These are phyloP conservation scores for Ricinus communis DNA, from an alignment of 345 rosid genomes.

Conservation along the genomic window DNA sequence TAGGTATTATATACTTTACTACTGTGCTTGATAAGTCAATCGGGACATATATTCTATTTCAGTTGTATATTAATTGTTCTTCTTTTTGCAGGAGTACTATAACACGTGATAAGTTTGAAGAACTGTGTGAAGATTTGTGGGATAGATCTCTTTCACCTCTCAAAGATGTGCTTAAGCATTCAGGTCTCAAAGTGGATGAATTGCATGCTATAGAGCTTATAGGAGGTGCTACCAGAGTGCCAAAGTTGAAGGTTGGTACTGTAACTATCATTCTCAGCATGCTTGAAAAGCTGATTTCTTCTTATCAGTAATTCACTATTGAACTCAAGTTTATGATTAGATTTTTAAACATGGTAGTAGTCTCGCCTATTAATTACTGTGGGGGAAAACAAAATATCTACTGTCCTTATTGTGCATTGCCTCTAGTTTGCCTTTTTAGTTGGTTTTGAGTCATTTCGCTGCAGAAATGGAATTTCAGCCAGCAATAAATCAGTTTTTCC, in stretches of 20 bases:
- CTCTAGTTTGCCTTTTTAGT: background rate
- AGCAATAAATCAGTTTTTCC: too few relatives aligned
- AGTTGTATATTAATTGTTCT: too few relatives aligned
- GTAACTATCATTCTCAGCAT: background rate
- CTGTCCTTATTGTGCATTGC: background rate
- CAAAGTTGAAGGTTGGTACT: slow-evolving; percentile 88
- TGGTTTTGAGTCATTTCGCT: too few relatives aligned
- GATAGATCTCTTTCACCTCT: slow-evolving; percentile 79
- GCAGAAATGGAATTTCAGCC: too few relatives aligned
- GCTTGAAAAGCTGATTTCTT: background rate
- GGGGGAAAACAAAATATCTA: background rate
- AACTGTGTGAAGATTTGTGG: slow-evolving; percentile 93
- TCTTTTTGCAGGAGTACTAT: slow-evolving; percentile 76
- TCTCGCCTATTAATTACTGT: background rate
- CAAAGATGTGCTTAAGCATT: slow-evolving; percentile 70
- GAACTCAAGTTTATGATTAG: background rate
- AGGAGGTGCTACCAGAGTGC: slow-evolving; percentile 99
- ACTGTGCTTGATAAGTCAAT: background rate
- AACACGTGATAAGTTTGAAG: slow-evolving; percentile 95
- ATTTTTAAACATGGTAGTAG: background rate
- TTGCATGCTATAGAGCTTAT: slow-evolving; percentile 87
- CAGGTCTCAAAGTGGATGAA: slow-evolving; percentile 76
- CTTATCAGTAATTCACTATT: background rate
- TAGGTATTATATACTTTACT: slow-evolving; percentile 47
- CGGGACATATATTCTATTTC: too few relatives aligned